A percentile compares a stretch with the other conserved stretches of the same genome.
Evolutionary conservation across 2,329 filamentous ascomycete species (phyloP).

Genomic region (Ophiocordyceps australis): DNA sequence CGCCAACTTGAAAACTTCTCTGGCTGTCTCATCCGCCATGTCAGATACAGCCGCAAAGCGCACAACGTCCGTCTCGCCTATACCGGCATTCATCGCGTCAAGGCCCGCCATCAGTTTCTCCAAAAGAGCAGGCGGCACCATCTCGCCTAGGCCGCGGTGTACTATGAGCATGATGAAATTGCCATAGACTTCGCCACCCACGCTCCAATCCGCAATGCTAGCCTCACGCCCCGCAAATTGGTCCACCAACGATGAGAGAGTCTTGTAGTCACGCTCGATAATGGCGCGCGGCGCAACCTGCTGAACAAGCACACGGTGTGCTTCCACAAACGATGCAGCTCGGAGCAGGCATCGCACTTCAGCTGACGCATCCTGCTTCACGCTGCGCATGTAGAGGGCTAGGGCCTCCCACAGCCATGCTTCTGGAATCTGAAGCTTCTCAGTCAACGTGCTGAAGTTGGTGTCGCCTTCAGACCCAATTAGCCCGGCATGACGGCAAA

Average conservation of each 20-base stretch:
- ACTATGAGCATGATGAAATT: conserved; percentile 36
- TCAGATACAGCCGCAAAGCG: conserved; percentile 55
- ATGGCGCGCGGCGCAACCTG: conserved; percentile 69
- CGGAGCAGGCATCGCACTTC: conserved; percentile 70
- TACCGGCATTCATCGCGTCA: conserved; percentile 30
- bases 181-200: conserved; percentile 64
- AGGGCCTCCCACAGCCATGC: conserved; percentile 79
- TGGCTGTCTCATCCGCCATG: conserved; percentile 59
- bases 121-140: conserved; percentile 24
- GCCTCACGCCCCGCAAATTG: conserved; percentile 49
- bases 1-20: conserved; percentile 36
- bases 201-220: conserved; percentile 53
- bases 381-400: conserved; percentile 62
- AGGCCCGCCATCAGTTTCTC: conserved; percentile 38
- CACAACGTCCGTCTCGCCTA: conserved; percentile 29
- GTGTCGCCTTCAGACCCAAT: conserved; percentile 40
- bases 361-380: conserved; percentile 45
- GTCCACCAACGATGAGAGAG: conserved; percentile 48
- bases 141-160: conserved; percentile 20
- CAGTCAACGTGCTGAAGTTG: conserved; percentile 39
- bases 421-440: conserved; percentile 51
- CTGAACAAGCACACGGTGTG: conserved; percentile 65
- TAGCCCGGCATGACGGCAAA: conserved; percentile 51
- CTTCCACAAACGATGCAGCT: conserved; percentile 59
- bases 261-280: conserved; percentile 63